Base-by-base conservation (phyloP, 768 basidiomycete species). In the Paxillus involutus region DNA sequence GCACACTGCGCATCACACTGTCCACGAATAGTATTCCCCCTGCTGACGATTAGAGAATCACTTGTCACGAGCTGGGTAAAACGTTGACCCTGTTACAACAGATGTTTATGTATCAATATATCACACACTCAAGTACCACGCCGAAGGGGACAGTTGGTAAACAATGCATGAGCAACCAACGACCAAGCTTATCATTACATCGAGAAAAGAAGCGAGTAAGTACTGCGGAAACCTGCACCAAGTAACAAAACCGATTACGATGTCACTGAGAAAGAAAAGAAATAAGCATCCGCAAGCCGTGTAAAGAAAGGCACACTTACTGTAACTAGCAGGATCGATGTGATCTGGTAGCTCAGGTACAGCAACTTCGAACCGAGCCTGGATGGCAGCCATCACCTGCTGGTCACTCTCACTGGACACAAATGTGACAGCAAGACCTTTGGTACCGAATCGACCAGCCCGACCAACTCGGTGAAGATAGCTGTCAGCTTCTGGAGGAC, bases 391-490 rank as follows among this genome's bases (percentile, higher is more conserved):
- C 86, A 99, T 91, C 55, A 99, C 95, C 72, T 92, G 90, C 69
- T 91, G 85, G 67, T 99, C 97, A 57, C 79, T 84, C 49, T 98
- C 95, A 17, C 88, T 91, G 4, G 96, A 85, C 40, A 98, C 91
- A 67, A 96, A 99, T 1, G 95, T 98, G 71, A 98, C 91, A 16
- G 96, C 95, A 42, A 99, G 88, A 81, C 97, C 97, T 74, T 98
- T 98, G 33, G 97, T 99, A 60, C 97, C 97, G 73, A 99, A 99
- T 58, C 97, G 93, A 61, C 97, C 97, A 60, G 97, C 97, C 77
- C 97, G 96, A 60, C 94, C 97, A 55, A 99, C 97, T 73, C 97
- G 90, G 72, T 99, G 97, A 43, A 99, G 82, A 71, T 99, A 99
- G 58, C 91, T 95, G 75, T 99, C 97, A 19, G 97, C 96, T 64